Evolutionary conservation across 73 alveolate genomes (phyloP).

Genomic region (Tetrahymena thermophila): DNA sequence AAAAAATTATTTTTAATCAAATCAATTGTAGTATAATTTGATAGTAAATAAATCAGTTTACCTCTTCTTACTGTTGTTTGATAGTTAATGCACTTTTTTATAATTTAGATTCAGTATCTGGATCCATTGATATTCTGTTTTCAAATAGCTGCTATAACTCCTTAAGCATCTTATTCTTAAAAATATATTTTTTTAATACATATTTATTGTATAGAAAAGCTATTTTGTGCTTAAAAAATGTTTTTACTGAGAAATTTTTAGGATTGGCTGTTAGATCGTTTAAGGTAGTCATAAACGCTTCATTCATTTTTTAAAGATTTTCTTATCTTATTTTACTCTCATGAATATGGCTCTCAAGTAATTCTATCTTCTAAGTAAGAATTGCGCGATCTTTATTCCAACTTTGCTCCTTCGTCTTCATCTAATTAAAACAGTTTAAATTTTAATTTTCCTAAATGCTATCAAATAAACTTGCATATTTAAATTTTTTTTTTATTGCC

Average conservation of each 20-base stretch:
- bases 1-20: too few species aligned
- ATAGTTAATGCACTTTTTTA: background rate
- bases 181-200: background rate
- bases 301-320: background rate
- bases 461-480: background rate
- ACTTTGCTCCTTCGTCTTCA: background rate
- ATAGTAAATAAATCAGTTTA: background rate
- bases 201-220: background rate
- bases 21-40: background rate
- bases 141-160: background rate
- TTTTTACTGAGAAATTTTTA: background rate
- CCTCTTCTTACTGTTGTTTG: background rate
- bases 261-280: background rate
- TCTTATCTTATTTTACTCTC: background rate
- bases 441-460: background rate
- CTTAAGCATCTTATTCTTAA: background rate
- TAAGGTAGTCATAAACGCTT: background rate
- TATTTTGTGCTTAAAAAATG: background rate
- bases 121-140: background rate
- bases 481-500: background rate
- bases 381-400: constrained; percentile 3
- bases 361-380: background rate
- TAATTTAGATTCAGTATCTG: background rate
- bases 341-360: background rate
- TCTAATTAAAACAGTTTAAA: background rate